phyloP scores from a whole-genome alignment of 495 filamentous ascomycete species.

The Diplogelasinospora grovesii region DNA sequence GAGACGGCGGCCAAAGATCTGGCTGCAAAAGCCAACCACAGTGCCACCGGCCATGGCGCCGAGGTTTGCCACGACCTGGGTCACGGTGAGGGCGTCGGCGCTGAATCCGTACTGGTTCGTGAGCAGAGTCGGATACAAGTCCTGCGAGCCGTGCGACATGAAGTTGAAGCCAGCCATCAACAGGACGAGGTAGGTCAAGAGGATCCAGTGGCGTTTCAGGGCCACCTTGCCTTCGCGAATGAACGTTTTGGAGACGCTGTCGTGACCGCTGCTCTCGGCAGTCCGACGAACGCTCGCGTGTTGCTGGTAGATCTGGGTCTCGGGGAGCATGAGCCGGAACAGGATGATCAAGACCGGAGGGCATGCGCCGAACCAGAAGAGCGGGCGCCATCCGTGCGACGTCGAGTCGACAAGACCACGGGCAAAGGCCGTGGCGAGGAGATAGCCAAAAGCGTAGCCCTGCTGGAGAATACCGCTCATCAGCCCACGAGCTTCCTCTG shows the following conservation, averaged over 20 bases:
- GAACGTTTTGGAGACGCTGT: constrained; percentile 54
- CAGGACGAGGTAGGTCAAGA: constrained; percentile 72
- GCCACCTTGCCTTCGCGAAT: constrained; percentile 69
- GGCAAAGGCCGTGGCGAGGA: constrained; percentile 72
- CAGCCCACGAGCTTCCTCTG: constrained; percentile 63
- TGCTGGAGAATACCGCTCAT: constrained; percentile 80
- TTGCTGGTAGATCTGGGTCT: constrained; percentile 62
- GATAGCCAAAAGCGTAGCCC: constrained; percentile 83
- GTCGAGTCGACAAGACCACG: constrained; percentile 67
- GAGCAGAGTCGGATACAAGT: constrained; percentile 84
- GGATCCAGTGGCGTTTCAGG: constrained; percentile 67
- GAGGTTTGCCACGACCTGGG: constrained; percentile 78
- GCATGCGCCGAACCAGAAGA: constrained; percentile 81
- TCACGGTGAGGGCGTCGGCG: constrained; percentile 66
- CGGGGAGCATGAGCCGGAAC: constrained; percentile 69
- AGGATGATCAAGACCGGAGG: constrained; percentile 75
- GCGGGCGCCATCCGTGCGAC: constrained; percentile 66
- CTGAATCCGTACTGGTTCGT: constrained; percentile 69
- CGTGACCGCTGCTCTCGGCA: constrained; percentile 21
- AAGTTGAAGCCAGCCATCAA: constrained; percentile 92
- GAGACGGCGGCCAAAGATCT: constrained; percentile 78
- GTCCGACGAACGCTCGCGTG: constrained; percentile 51
- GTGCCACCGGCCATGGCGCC: constrained; percentile 78
- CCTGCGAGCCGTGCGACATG: constrained; percentile 89
- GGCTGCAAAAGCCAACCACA: constrained; percentile 66